Base-by-base conservation (phyloP, 495 filamentous ascomycete species). In the Lasiosphaeria miniovina region DNA sequence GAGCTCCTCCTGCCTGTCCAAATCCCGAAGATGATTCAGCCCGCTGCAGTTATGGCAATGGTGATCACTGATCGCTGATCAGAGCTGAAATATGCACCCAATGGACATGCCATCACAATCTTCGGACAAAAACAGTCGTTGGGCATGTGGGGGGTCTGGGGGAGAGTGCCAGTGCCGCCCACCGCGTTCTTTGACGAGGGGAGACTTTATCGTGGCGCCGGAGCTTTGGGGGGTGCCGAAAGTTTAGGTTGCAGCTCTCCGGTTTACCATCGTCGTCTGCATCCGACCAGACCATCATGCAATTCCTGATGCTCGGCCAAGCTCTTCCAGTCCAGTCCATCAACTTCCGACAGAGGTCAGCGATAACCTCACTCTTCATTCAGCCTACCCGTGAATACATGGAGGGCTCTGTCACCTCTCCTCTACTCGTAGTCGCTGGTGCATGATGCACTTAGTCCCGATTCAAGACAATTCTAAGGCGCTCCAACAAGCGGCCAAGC, bases 251-350 rank as follows among this genome's bases (percentile, higher is more conserved):
- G 54, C 40, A 45, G 35, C 34, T 52, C 62, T 65, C 58, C 62
- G 61, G 58, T 24, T 55, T 45, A 61, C 62, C 58, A 59, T 49
- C 41, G 50, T 65, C 12, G 53, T 17, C 15, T 57, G 61, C 61
- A 63, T 51, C 34, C 36, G 24, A 10, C 24, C 24, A 24, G 24
- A 24, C 24, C 2, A 24, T 24, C 24, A 24, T 24, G 24, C 24
- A 24, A 24, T 24, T 24, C 24, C 24, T 24, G 24, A 24, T 24
- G 24, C 24, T 24, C 24, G 24, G 24, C 24, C 24, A 24, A 24
- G 24, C 24, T 24, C 24, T 2, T 24, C 24, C 24, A 24, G 24
- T 24, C 24, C 24, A 24, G 24, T 24, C 24, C 24, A 24, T 24
- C 24, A 24, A 24, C 24, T 24, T 24, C 24, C 24, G 24, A 24